Conservation (phyloP, 2,329 filamentous ascomycete genomes). For the Mycosphaerella arachidis region DNA sequence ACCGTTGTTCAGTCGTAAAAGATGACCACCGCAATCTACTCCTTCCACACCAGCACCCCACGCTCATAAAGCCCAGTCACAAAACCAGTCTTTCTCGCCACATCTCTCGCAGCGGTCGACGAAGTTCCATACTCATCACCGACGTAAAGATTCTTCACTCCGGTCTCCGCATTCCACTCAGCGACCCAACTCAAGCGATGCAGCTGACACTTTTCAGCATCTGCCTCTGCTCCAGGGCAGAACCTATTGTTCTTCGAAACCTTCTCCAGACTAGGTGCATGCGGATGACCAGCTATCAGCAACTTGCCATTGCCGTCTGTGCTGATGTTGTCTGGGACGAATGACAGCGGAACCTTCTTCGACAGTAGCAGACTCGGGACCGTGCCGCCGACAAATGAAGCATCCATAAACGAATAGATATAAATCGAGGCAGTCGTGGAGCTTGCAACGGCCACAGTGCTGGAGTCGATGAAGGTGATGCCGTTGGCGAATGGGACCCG, state of each 20-base stretch:
- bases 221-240: slow-evolving; percentile 17
- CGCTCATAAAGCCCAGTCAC: slow-evolving; percentile 40
- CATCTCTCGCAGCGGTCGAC: slow-evolving; percentile 38
- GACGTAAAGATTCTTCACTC: slow-evolving; percentile 35
- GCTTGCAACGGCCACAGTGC: slow-evolving; percentile 38
- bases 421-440: slow-evolving; percentile 33
- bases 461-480: slow-evolving; percentile 35
- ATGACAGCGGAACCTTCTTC: slow-evolving; percentile 24
- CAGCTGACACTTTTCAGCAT: slow-evolving; percentile 26
- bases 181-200: slow-evolving; percentile 29
- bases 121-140: slow-evolving; percentile 36
- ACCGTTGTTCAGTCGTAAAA: too few species aligned
- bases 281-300: slow-evolving; percentile 41
- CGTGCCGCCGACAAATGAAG: background rate
- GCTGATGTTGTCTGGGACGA: slow-evolving; percentile 40
- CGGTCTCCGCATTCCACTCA: slow-evolving; percentile 37
- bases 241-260: slow-evolving; percentile 21
- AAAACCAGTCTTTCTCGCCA: slow-evolving; percentile 32
- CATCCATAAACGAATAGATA: slow-evolving; percentile 31
- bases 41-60: slow-evolving; percentile 37
- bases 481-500: slow-evolving; percentile 42
- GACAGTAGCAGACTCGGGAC: slow-evolving; percentile 11
- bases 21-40: background rate
- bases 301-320: slow-evolving; percentile 36
- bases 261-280: slow-evolving; percentile 30